Percentiles rank a stretch among this genome's conserved stretches.
Evolutionary conservation across 371 early-diverging fungal species (phyloP).

Genomic region (Gilbertella persicaria): DNA sequence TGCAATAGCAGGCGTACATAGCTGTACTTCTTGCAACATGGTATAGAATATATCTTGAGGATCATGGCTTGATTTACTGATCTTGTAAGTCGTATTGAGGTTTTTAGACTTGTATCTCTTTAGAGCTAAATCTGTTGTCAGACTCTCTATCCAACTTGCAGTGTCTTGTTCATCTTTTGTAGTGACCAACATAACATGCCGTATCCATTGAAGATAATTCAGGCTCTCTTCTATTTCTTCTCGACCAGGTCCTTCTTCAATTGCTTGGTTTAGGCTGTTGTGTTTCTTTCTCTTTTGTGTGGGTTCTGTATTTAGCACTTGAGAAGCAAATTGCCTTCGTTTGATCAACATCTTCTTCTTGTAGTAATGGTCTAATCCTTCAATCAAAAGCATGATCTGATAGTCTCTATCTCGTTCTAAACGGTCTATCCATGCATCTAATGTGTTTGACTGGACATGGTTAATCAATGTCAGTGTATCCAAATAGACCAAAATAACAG

Average conservation of each 20-base stretch:
- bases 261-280: not conserved
- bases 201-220: conserved; percentile 44
- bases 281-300: conserved; percentile 10
- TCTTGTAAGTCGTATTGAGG: conserved; percentile 12
- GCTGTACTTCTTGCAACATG: conserved; percentile 69
- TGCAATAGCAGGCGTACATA: conserved; percentile 61
- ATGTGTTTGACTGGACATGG: conserved; percentile 21
- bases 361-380: conserved; percentile 57
- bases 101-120: conserved; percentile 58
- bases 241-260: conserved; percentile 24
- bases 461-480: conserved; percentile 32
- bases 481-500: conserved; percentile 46
- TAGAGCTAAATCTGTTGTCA: conserved; percentile 64
- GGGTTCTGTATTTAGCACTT: conserved; percentile 29
- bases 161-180: conserved; percentile 55
- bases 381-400: conserved; percentile 51
- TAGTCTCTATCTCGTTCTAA: conserved; percentile 18
- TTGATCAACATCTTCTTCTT: conserved; percentile 33
- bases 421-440: conserved; percentile 24
- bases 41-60: conserved; percentile 60
- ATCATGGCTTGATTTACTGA: conserved; percentile 53
- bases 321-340: conserved; percentile 39
- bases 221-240: conserved; percentile 41
- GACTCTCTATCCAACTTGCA: conserved; percentile 47
- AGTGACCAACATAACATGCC: conserved; percentile 47